Conservation (phyloP, 352 stramenopile species). For the Phytopythium montanum region DNA sequence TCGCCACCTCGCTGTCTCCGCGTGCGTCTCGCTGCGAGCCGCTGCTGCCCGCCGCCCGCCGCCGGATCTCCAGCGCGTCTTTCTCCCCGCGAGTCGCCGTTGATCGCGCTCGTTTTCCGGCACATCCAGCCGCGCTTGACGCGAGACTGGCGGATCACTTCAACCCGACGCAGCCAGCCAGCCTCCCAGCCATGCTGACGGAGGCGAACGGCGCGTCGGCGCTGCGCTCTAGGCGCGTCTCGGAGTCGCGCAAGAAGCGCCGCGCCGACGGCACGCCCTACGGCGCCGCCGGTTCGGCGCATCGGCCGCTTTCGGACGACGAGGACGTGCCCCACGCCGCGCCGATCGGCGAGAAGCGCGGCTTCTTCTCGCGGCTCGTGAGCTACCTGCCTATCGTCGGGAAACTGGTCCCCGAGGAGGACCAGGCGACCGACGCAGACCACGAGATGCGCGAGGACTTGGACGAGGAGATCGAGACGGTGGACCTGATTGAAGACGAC, state of each 20-base stretch:
- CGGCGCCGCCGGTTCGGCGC: conserved; percentile 19
- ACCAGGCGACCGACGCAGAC: conserved; percentile 17
- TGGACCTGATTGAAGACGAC: conserved; percentile 19
- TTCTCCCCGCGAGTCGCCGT: not conserved
- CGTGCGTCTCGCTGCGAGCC: not conserved
- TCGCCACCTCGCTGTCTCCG: not conserved
- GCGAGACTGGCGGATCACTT: not conserved
- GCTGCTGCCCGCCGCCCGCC: not conserved
- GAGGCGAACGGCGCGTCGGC: conserved; percentile 16
- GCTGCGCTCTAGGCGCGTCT: conserved; percentile 9
- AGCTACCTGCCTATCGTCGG: conserved; percentile 65
- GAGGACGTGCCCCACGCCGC: conserved; percentile 4
- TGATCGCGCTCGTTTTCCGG: not conserved
- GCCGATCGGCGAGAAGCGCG: conserved; percentile 9
- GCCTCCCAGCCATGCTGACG: conserved; percentile 22
- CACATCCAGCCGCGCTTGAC: not conserved
- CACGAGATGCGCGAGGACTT: conserved; percentile 9
- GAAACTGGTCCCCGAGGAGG: conserved; percentile 42
- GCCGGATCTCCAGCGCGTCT: not conserved
- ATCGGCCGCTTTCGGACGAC: conserved; percentile 3
- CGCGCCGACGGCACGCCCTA: conserved; percentile 39
- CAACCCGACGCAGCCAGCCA: too few relatives aligned
- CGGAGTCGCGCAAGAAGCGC: conserved; percentile 25
- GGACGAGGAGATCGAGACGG: conserved; percentile 11
- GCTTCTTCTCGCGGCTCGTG: conserved; percentile 55